Percentiles rank a stretch among this genome's conserved stretches.
These are phyloP conservation scores for Skeletonema tropicum DNA, from an alignment of 108 stramenopile genomes.

Conservation along the genomic window DNA sequence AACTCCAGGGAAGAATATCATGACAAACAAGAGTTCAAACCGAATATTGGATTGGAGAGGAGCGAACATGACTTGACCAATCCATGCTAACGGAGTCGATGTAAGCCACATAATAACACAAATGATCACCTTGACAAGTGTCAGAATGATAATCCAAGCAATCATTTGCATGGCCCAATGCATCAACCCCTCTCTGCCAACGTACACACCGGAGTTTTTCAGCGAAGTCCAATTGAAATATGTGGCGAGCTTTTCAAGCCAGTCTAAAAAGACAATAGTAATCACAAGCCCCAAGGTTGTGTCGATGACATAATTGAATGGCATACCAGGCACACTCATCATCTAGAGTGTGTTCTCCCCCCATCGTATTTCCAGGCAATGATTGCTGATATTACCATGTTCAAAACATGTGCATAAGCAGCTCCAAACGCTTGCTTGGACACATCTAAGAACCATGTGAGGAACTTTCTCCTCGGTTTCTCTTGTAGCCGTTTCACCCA, in stretches of 20 bases:
- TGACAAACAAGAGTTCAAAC: constrained; percentile 89
- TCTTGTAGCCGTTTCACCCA: constrained; percentile 85
- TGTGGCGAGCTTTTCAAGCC: constrained; percentile 71
- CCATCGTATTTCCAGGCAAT: constrained; percentile 61
- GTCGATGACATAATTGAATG: constrained; percentile 88
- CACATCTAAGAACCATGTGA: constrained; percentile 89
- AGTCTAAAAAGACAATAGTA: constrained; percentile 69
- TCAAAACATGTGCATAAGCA: constrained; percentile 88
- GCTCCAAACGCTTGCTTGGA: constrained; percentile 89
- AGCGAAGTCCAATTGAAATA: constrained; percentile 71
- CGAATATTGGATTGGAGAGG: constrained; percentile 82
- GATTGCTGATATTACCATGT: constrained; percentile 89
- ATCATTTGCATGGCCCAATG: constrained; percentile 82
- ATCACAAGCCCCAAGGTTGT: constrained; percentile 84
- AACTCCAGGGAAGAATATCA: constrained; percentile 92
- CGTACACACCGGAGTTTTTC: constrained; percentile 87
- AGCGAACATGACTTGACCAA: constrained; percentile 75
- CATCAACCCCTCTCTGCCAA: constrained; percentile 64
- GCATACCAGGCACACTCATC: constrained; percentile 95
- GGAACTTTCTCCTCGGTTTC: constrained; percentile 70
- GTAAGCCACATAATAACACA: constrained; percentile 74
- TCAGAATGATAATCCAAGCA: constrained; percentile 82
- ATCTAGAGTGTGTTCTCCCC: constrained; percentile 58
- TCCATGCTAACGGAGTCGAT: constrained; percentile 61
- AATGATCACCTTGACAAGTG: constrained; percentile 78